phyloP scores from a whole-genome alignment of 2,329 filamentous ascomycete species.

The Arthroderma uncinatum region DNA sequence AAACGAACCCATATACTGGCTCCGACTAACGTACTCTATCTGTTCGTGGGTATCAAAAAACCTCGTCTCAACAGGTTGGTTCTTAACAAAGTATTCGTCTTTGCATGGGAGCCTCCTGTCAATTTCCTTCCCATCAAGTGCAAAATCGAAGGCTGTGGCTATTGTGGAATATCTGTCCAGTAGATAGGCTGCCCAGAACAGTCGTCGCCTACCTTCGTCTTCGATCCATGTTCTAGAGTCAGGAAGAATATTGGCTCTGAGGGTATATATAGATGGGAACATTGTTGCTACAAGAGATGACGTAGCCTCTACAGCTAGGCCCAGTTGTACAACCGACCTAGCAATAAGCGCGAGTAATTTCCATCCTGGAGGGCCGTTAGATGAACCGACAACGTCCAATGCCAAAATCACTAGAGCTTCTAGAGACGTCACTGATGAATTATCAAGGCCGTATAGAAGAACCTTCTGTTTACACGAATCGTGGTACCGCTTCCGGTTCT shows the following conservation, averaged over 20 bases:
- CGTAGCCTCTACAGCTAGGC: slow-evolving; percentile 69
- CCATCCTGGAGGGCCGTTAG: slow-evolving; percentile 85
- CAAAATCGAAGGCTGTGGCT: slow-evolving; percentile 84
- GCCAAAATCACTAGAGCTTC: slow-evolving; percentile 82
- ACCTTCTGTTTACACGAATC: slow-evolving; percentile 75
- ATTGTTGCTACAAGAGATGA: slow-evolving; percentile 67
- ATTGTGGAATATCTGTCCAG: slow-evolving; percentile 84
- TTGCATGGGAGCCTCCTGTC: slow-evolving; percentile 77
- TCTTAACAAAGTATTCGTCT: slow-evolving; percentile 74
- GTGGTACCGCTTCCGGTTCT: slow-evolving; percentile 64
- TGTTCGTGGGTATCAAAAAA: slow-evolving; percentile 55
- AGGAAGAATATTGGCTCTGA: slow-evolving; percentile 72
- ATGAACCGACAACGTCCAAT: slow-evolving; percentile 71
- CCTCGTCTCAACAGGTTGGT: slow-evolving; percentile 70
- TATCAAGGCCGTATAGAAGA: slow-evolving; percentile 74
- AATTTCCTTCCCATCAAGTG: slow-evolving; percentile 78
- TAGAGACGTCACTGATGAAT: slow-evolving; percentile 76
- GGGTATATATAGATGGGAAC: slow-evolving; percentile 77
- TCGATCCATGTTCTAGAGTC: slow-evolving; percentile 79
- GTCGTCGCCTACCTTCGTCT: slow-evolving; percentile 69
- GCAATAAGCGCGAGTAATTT: slow-evolving; percentile 84
- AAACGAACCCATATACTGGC: slow-evolving; percentile 76
- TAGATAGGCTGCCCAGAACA: slow-evolving; percentile 93
- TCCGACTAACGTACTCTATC: slow-evolving; percentile 55
- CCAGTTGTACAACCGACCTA: slow-evolving; percentile 76